Evolutionary conservation across 1,139 yeast genomes (phyloP).

Genomic region (Casaregolazyma suthepensis): DNA sequence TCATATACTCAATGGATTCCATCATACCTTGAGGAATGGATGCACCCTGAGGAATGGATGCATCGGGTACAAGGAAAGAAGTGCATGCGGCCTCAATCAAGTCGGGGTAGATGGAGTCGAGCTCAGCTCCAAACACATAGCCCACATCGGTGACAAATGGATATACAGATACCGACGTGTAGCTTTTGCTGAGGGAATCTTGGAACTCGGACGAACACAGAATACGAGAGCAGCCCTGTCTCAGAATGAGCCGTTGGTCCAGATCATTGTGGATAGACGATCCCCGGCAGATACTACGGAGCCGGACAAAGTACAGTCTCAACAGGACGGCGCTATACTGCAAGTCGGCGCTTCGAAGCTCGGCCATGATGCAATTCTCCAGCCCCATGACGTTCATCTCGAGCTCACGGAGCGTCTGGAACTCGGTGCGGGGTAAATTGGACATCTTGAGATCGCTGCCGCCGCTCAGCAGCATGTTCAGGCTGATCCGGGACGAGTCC

Average conservation of each 20-base stretch:
- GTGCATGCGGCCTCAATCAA: neutral
- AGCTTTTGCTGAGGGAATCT: neutral
- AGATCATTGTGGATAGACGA: neutral
- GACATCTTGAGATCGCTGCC: conserved; percentile 5
- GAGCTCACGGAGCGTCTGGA: conserved; percentile 1
- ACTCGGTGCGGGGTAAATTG: conserved; percentile 5
- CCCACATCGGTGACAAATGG: conserved; percentile 5
- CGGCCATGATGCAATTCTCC: conserved; percentile 1
- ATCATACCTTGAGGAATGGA: neutral
- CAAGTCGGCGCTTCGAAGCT: neutral
- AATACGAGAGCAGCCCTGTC: conserved; percentile 4
- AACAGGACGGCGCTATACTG: neutral
- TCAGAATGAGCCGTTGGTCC: neutral
- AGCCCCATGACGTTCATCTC: neutral
- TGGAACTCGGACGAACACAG: neutral
- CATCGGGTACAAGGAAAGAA: neutral
- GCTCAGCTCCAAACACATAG: conserved; percentile 1
- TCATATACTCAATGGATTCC: conserved; percentile 1
- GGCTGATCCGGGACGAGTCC: neutral
- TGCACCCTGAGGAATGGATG: neutral
- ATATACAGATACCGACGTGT: neutral
- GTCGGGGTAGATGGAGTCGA: conserved; percentile 7
- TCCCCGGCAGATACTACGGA: conserved; percentile 7
- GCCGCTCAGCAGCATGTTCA: conserved; percentile 3
- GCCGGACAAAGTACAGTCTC: conserved; percentile 1